Evolutionary conservation across 139 green algal species (phyloP).

Genomic region (Pleodorina starrii): DNA sequence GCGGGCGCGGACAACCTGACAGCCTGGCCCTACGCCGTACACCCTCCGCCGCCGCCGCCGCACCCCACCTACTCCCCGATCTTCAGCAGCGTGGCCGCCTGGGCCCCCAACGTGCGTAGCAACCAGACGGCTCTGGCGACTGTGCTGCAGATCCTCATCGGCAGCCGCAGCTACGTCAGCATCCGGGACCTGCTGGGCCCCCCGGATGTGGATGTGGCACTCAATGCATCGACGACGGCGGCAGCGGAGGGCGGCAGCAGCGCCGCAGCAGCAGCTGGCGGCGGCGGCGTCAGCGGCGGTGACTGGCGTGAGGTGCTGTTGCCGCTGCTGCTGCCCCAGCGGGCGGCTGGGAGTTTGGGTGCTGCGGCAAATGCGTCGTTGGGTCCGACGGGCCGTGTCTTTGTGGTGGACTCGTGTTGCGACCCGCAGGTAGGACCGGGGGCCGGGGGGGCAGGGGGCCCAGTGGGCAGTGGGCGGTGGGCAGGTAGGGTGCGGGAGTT

Average conservation of each 20-base stretch:
- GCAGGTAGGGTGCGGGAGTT: no score
- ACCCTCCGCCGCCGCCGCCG: not conserved
- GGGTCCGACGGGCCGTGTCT: not conserved
- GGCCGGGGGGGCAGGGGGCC: no score
- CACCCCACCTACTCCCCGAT: not conserved
- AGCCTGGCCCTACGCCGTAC: conserved; percentile 4
- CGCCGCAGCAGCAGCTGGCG: not conserved
- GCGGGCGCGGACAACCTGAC: not conserved
- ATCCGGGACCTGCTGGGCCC: not conserved
- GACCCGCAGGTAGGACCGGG: not conserved
- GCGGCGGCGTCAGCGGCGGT: not conserved
- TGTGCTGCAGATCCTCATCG: no score
- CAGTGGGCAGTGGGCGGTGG: no score
- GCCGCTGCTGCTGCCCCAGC: not conserved
- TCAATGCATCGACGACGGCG: no score
- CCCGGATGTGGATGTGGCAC: not conserved
- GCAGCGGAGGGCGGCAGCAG: no score
- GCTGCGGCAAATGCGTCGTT: no score
- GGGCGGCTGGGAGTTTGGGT: no score
- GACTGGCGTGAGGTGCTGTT: not conserved
- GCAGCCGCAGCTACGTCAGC: no score
- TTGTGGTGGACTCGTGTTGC: not conserved
- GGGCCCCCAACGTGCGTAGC: not conserved
- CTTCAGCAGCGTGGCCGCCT: not conserved
- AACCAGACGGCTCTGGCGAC: no score